Percentiles rank a stretch among this genome's conserved stretches.
Evolutionary conservation across 352 stramenopile genomes (phyloP).

Genomic region (Phytophthora ramorum): DNA sequence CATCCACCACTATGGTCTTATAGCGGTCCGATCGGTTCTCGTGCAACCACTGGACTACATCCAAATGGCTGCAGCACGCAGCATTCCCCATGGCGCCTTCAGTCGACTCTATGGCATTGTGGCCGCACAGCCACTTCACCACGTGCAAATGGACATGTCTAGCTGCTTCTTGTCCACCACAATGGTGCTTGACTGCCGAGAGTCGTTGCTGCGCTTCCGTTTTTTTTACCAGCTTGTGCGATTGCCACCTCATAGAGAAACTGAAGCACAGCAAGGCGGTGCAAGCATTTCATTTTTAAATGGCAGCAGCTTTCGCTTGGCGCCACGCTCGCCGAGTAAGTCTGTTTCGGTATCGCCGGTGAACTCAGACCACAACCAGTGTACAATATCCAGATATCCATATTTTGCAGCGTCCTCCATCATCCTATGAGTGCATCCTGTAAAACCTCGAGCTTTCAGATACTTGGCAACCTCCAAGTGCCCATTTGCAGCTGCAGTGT

Average conservation of each 20-base stretch:
- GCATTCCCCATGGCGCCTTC: background rate
- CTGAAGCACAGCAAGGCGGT: background rate
- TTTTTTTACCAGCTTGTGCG: no score
- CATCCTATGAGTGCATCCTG: constrained; percentile 31
- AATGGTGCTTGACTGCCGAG: background rate
- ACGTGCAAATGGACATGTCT: constrained; percentile 2
- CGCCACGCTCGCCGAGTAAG: no score
- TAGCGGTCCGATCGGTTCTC: background rate
- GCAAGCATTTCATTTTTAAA: constrained; percentile 1
- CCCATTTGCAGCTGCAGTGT: constrained; percentile 1
- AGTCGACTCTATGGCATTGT: background rate
- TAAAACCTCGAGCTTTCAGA: constrained; percentile 6
- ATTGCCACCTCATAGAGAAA: no score
- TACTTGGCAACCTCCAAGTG: constrained; percentile 6
- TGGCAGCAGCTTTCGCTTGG: no score
- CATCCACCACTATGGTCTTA: constrained; percentile 5
- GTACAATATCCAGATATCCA: constrained; percentile 5
- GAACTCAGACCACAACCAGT: constrained; percentile 9
- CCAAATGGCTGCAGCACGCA: background rate
- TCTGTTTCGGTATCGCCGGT: background rate
- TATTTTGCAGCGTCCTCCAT: constrained; percentile 22
- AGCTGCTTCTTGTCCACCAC: constrained; percentile 6
- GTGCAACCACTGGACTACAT: constrained; percentile 1
- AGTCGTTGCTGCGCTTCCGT: background rate
- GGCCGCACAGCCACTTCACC: background rate